phyloP scores from a whole-genome alignment of 2,329 filamentous ascomycete species.

The Trichoderma cornu-damae region DNA sequence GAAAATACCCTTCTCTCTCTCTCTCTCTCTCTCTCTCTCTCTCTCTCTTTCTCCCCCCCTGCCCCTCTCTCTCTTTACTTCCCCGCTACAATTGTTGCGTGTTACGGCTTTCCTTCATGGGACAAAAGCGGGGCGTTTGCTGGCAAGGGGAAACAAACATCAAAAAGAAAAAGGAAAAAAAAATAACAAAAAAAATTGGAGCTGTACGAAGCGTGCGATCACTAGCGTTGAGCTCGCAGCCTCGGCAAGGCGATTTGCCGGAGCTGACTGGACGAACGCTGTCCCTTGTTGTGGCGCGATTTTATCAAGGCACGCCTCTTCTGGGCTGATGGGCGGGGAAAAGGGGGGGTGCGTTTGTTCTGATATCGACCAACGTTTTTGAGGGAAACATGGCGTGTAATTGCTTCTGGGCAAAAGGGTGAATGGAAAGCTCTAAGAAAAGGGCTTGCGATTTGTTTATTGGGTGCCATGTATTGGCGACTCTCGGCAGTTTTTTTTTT shows the following conservation, averaged over 20 bases:
- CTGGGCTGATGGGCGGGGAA: neutral
- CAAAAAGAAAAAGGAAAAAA: too few relatives aligned
- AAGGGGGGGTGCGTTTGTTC: too few relatives aligned
- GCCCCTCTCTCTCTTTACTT: too few relatives aligned
- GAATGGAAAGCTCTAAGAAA: neutral
- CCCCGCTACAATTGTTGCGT: too few relatives aligned
- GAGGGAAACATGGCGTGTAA: neutral
- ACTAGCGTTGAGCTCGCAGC: neutral
- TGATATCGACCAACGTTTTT: too few relatives aligned
- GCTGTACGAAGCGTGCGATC: neutral
- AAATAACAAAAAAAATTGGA: too few relatives aligned
- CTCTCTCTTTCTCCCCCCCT: too few relatives aligned
- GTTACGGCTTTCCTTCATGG: too few relatives aligned
- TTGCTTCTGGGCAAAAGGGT: neutral
- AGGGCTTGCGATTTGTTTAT: neutral
- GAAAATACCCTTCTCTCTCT: too few relatives aligned
- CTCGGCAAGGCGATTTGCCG: neutral
- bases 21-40: too few relatives aligned
- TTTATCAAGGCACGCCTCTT: neutral
- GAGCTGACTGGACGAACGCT: neutral
- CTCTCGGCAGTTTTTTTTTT: neutral
- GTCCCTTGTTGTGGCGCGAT: neutral
- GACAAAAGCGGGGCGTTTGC: too few relatives aligned
- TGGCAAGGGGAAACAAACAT: too few relatives aligned
- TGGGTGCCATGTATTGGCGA: neutral